Conservation (phyloP, 2,329 filamentous ascomycete genomes). For the Botrytis tulipae region DNA sequence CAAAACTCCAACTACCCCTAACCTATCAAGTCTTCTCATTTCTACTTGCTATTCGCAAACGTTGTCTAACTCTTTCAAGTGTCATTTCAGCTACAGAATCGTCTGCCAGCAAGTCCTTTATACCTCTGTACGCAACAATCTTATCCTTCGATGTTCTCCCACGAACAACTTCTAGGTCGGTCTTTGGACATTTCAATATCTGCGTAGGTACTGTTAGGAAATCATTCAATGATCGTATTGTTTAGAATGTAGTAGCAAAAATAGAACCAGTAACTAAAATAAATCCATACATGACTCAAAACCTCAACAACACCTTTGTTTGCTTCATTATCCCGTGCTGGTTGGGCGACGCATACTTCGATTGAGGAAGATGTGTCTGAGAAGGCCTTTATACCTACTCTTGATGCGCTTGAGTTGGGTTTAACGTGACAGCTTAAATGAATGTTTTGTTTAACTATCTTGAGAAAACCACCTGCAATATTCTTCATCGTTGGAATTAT, state of each 20-base stretch:
- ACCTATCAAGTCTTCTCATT: slow-evolving; percentile 23
- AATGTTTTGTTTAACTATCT: slow-evolving; percentile 38
- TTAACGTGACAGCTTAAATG: slow-evolving; percentile 67
- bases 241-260: background rate
- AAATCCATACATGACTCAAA: slow-evolving; percentile 53
- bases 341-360: slow-evolving; percentile 64
- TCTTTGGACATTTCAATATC: slow-evolving; percentile 61
- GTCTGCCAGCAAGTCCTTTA: slow-evolving; percentile 34
- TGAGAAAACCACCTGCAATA: background rate
- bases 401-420: slow-evolving; percentile 59
- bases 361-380: slow-evolving; percentile 56
- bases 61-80: slow-evolving; percentile 31
- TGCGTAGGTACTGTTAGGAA: slow-evolving; percentile 34
- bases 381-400: slow-evolving; percentile 54
- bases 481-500: background rate
- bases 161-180: slow-evolving; percentile 59
- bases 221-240: background rate
- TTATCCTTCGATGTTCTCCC: slow-evolving; percentile 66
- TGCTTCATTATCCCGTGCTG: slow-evolving; percentile 64
- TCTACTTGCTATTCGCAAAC: slow-evolving; percentile 24
- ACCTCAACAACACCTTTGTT: slow-evolving; percentile 65
- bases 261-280: background rate
- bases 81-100: slow-evolving; percentile 36
- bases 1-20: background rate
- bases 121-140: slow-evolving; percentile 46